These are phyloP conservation scores for Elsinoe australis DNA, from an alignment of 2,329 filamentous ascomycete species.

Conservation along the genomic window DNA sequence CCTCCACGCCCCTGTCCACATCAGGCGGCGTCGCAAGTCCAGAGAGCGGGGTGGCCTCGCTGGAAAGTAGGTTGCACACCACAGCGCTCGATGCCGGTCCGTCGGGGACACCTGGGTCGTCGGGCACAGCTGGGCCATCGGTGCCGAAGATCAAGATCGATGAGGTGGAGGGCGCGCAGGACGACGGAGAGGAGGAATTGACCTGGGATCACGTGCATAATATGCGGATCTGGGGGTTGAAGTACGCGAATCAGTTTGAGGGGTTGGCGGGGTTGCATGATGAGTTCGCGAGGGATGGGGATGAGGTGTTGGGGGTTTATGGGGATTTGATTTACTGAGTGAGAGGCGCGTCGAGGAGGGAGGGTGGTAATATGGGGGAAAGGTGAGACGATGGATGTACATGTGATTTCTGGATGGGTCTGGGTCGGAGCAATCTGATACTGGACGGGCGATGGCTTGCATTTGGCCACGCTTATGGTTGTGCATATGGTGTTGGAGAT, in stretches of 20 bases:
- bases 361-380: neutral
- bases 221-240: conserved; percentile 48
- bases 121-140: no score
- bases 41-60: conserved; percentile 24
- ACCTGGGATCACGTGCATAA: conserved; percentile 54
- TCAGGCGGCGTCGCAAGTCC: conserved; percentile 22
- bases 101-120: no score
- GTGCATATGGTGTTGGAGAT: no score
- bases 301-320: conserved; percentile 40
- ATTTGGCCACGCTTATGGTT: no score
- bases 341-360: neutral
- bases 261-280: conserved; percentile 47
- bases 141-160: conserved; percentile 14
- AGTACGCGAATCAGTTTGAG: conserved; percentile 49
- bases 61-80: conserved; percentile 18
- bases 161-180: conserved; percentile 19
- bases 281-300: conserved; percentile 35
- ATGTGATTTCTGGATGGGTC: neutral
- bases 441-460: no score
- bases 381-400: neutral
- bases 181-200: conserved; percentile 41
- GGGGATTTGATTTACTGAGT: conserved; percentile 29
- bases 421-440: no score
- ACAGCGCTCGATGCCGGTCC: no score
- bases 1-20: neutral